Conservation (phyloP, 176 grass and related monocot species). For the Triticum timopheevii region DNA sequence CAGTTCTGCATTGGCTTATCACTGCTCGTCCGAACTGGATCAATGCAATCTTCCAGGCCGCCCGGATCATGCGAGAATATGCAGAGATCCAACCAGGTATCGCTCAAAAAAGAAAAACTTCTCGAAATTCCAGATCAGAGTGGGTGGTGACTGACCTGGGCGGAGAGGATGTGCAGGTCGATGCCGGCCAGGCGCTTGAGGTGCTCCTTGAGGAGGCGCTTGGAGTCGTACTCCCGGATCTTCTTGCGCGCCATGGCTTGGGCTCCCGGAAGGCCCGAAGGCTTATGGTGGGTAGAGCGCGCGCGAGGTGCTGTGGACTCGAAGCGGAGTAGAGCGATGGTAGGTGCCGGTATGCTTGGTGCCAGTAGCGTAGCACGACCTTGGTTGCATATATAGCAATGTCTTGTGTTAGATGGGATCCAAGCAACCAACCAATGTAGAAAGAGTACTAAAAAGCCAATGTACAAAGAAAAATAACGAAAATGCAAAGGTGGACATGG, state of each 20-base stretch:
- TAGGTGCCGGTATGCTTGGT: neutral
- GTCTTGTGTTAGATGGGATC: neutral
- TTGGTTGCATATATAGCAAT: neutral
- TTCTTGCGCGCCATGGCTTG: slow-evolving; percentile 86
- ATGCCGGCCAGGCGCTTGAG: slow-evolving; percentile 79
- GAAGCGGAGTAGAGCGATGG: neutral
- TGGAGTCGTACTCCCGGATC: slow-evolving; percentile 99
- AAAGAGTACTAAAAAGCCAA: no score
- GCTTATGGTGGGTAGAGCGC: neutral
- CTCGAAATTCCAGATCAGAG: neutral
- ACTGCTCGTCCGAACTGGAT: neutral
- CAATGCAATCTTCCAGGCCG: neutral
- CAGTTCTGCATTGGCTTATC: neutral
- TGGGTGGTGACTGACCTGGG: slow-evolving; percentile 45
- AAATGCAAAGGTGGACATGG: no score
- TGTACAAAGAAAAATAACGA: no score
- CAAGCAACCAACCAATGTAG: no score
- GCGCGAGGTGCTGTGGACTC: neutral
- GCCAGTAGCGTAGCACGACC: neutral
- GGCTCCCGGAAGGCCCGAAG: neutral
- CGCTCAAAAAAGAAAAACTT: neutral
- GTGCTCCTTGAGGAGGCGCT: slow-evolving; percentile 85
- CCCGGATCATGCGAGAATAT: neutral
- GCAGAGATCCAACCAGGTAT: slow-evolving; percentile 16
- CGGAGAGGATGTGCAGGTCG: slow-evolving; percentile 87